These are phyloP conservation scores for Rhytidhysteron rufulum DNA, from an alignment of 2,329 filamentous ascomycete genomes.

Conservation along the genomic window DNA sequence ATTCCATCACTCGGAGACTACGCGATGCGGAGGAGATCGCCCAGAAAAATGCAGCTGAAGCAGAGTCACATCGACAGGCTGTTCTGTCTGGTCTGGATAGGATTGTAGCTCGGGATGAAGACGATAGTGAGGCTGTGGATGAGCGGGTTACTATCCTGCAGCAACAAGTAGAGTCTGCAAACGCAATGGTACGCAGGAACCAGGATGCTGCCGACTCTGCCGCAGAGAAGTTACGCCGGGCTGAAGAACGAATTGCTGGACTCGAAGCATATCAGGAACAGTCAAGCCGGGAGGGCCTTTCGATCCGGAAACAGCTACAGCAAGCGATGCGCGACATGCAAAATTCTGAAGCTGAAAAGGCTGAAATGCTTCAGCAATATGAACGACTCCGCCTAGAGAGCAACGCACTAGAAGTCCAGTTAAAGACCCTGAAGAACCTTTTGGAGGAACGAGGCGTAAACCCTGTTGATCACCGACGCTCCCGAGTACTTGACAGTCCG, in stretches of 20 bases:
- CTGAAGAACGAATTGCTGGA: conserved; percentile 94
- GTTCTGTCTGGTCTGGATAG: conserved; percentile 80
- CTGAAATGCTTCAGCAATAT: conserved; percentile 76
- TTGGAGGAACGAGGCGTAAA: conserved; percentile 85
- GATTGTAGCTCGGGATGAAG: conserved; percentile 55
- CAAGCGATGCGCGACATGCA: conserved; percentile 78
- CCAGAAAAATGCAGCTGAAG: conserved; percentile 83
- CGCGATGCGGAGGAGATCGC: conserved; percentile 84
- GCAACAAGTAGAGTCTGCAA: conserved; percentile 73
- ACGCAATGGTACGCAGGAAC: conserved; percentile 78
- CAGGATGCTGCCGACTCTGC: conserved; percentile 83
- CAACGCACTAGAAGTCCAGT: conserved; percentile 89
- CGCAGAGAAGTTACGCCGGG: conserved; percentile 82
- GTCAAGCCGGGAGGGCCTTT: conserved; percentile 85
- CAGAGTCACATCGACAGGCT: conserved; percentile 76
- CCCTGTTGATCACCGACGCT: conserved; percentile 66
- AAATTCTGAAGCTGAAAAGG: conserved; percentile 72
- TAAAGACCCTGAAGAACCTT: conserved; percentile 89
- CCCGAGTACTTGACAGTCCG: conserved; percentile 69
- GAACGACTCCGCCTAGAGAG: conserved; percentile 86
- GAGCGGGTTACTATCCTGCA: conserved; percentile 73
- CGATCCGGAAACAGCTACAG: conserved; percentile 86
- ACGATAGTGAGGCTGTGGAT: conserved; percentile 50
- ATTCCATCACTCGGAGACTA: conserved; percentile 67
- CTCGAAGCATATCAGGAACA: conserved; percentile 97